phyloP scores from a whole-genome alignment of 2,329 filamentous ascomycete genomes.

The Colletotrichum tanaceti region DNA sequence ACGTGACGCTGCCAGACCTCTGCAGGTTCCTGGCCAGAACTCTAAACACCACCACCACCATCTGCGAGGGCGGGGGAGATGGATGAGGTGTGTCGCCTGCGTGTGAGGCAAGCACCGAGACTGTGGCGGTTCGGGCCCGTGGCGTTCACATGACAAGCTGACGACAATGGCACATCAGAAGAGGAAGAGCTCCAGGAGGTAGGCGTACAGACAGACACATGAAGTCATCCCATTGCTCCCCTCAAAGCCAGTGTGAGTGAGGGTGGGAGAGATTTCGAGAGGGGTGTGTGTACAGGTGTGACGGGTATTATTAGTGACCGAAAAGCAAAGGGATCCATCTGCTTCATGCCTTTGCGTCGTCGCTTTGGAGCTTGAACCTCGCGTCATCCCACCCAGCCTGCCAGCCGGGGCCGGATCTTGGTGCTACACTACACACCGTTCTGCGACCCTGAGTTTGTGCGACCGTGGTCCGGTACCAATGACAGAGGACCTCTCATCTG shows the following conservation, averaged over 20 bases:
- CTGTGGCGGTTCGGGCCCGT: slow-evolving; percentile 10
- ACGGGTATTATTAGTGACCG: neutral
- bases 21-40: slow-evolving; percentile 30
- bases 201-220: neutral
- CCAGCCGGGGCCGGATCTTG: slow-evolving; percentile 17
- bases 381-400: slow-evolving; percentile 10
- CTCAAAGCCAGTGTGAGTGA: neutral
- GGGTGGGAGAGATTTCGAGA: no score
- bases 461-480: neutral
- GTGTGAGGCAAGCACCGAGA: slow-evolving; percentile 21
- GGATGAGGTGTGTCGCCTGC: slow-evolving; percentile 3
- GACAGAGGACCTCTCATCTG: slow-evolving; percentile 7
- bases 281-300: no score
- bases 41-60: slow-evolving; percentile 17
- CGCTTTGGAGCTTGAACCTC: neutral
- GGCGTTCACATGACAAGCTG: slow-evolving; percentile 2
- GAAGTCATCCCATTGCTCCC: neutral
- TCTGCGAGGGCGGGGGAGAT: neutral
- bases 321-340: slow-evolving; percentile 21
- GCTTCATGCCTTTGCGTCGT: neutral
- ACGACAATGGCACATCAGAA: neutral
- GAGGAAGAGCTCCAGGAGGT: neutral
- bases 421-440: slow-evolving; percentile 18
- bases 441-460: slow-evolving; percentile 20
- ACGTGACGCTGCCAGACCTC: slow-evolving; percentile 21